phyloP scores from a whole-genome alignment of 192 early-diverging fungal species.

The Backusella mclennaniae region DNA sequence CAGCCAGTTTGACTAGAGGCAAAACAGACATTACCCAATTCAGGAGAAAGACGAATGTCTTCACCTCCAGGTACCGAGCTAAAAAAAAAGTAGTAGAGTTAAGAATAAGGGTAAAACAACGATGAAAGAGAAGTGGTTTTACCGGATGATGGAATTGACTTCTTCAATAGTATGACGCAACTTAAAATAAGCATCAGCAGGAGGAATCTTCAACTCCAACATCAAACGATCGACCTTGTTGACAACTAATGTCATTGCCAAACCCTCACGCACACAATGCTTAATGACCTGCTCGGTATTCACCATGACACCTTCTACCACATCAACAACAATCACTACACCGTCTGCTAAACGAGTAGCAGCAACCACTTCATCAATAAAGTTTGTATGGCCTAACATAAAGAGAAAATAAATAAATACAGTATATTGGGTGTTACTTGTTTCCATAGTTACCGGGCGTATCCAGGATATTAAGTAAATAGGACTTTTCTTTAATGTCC shows the following conservation, averaged over 20 bases:
- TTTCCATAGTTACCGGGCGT: constrained; percentile 69
- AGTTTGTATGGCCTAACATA: constrained; percentile 82
- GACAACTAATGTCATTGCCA: constrained; percentile 85
- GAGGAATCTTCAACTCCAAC: constrained; percentile 93
- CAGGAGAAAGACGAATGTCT: constrained; percentile 81
- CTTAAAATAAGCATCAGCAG: constrained; percentile 96
- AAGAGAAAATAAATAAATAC: not conserved
- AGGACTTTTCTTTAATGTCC: constrained; percentile 84
- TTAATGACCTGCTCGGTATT: constrained; percentile 87
- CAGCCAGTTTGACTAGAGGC: constrained; percentile 87
- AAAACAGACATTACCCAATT: constrained; percentile 95
- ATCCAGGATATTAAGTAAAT: constrained; percentile 88
- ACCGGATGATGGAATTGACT: constrained; percentile 81
- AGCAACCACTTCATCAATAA: constrained; percentile 91
- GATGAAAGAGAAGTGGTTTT: not conserved
- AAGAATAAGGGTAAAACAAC: not conserved
- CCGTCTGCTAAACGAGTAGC: constrained; percentile 88
- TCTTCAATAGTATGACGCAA: constrained; percentile 94
- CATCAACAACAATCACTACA: constrained; percentile 90
- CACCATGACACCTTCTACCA: constrained; percentile 94
- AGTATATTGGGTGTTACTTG: not conserved
- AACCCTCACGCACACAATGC: constrained; percentile 73
- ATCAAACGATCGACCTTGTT: constrained; percentile 99
- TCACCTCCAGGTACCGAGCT: constrained; percentile 44
- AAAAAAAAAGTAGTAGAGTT: not conserved